Evolutionary conservation across 2,329 filamentous ascomycete species (phyloP).

Genomic region (Magnaporthales sp.): DNA sequence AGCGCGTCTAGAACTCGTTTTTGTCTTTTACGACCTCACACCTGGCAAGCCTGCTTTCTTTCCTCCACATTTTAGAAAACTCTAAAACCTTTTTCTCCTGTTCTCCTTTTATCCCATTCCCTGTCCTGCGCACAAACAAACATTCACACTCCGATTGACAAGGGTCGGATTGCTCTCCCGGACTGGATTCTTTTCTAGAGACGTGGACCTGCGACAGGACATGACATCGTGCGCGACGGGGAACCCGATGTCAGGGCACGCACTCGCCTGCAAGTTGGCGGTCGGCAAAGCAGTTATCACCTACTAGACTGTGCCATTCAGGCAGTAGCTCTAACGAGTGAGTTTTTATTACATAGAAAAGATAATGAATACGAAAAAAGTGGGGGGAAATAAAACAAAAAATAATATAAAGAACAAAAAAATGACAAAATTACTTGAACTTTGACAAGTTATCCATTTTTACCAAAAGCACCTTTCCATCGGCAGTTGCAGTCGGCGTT

Average conservation of each 20-base stretch:
- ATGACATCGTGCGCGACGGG: background rate
- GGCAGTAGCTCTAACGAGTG: background rate
- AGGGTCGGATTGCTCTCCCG: background rate
- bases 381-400: too few relatives aligned
- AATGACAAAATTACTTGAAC: too few relatives aligned
- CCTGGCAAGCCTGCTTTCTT: background rate
- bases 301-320: background rate
- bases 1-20: background rate
- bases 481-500: background rate
- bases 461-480: too few relatives aligned
- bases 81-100: background rate
- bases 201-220: background rate
- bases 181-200: background rate
- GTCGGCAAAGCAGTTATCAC: background rate
- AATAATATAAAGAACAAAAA: too few relatives aligned
- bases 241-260: background rate
- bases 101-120: background rate
- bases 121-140: background rate
- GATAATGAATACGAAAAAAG: background rate
- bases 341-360: too few relatives aligned
- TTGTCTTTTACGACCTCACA: background rate
- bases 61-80: background rate
- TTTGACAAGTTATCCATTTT: too few relatives aligned
- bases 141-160: background rate
- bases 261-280: background rate